Evolutionary conservation across 345 rosid species (phyloP).

Genomic region (Eucalyptus marginata): DNA sequence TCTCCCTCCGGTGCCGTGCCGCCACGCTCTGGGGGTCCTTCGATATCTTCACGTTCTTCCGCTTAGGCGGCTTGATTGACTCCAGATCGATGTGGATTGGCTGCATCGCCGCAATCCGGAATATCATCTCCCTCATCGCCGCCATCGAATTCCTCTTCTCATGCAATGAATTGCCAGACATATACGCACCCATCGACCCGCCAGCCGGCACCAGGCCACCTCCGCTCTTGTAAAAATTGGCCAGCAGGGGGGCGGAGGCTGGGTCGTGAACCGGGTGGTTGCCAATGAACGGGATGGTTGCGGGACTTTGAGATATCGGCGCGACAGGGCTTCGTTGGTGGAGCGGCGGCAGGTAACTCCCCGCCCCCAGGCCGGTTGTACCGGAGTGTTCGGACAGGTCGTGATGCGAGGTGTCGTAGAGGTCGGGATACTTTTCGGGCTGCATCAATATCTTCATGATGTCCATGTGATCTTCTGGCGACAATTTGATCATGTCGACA

Average conservation of each 20-base stretch:
- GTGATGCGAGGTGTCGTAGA: not conserved
- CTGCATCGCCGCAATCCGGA: slow-evolving; percentile 81
- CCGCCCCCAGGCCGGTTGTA: not conserved
- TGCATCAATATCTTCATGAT: slow-evolving; percentile 5
- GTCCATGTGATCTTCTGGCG: slow-evolving; percentile 11
- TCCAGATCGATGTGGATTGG: slow-evolving; percentile 86
- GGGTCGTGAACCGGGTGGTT: not conserved
- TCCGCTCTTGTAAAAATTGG: not conserved
- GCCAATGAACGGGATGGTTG: not conserved
- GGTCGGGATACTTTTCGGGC: not conserved
- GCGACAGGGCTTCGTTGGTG: not conserved
- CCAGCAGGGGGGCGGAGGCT: not conserved
- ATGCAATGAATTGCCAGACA: not conserved
- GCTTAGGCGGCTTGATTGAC: slow-evolving; percentile 72
- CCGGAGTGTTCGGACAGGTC: not conserved
- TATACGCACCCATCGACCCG: not conserved
- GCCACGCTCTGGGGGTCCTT: slow-evolving; percentile 97
- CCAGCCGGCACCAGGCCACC: not conserved
- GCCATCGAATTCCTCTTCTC: slow-evolving; percentile 39
- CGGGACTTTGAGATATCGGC: not conserved
- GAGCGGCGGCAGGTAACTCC: not conserved
- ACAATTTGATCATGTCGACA: slow-evolving; percentile 1
- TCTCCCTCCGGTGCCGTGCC: slow-evolving; percentile 78
- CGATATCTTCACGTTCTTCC: slow-evolving; percentile 81
- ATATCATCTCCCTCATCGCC: slow-evolving; percentile 83